These are phyloP conservation scores for Xylaria acuta DNA, from an alignment of 495 filamentous ascomycete species.

Conservation along the genomic window DNA sequence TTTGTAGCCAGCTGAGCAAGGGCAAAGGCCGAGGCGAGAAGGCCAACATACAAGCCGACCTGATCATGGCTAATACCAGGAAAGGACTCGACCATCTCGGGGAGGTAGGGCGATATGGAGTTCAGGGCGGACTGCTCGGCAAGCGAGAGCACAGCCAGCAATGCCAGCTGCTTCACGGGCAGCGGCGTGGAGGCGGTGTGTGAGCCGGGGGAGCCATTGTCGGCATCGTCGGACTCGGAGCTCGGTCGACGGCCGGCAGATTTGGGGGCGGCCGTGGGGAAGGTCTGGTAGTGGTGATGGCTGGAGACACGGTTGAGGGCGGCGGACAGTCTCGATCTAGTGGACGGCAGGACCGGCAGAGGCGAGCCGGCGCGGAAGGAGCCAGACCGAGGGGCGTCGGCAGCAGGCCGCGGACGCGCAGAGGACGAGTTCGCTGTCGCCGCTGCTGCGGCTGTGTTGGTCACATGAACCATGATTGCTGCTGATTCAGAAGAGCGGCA, in stretches of 20 bases:
- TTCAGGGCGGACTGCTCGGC: constrained; percentile 96
- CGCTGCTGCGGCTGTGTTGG: constrained; percentile 36
- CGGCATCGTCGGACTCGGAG: constrained; percentile 36
- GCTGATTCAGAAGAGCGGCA: background rate
- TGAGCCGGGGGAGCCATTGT: constrained; percentile 43
- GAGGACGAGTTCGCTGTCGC: constrained; percentile 30
- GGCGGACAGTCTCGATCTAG: constrained; percentile 32
- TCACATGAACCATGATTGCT: constrained; percentile 45
- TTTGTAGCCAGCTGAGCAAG: constrained; percentile 91
- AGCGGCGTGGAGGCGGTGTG: constrained; percentile 66
- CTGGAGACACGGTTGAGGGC: constrained; percentile 66
- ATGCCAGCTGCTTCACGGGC: constrained; percentile 79
- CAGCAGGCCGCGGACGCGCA: constrained; percentile 30
- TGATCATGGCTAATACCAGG: constrained; percentile 72
- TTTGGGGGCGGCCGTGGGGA: constrained; percentile 86
- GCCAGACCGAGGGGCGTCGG: constrained; percentile 42
- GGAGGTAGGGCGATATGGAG: constrained; percentile 94
- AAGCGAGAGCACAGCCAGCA: constrained; percentile 86
- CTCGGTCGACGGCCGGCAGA: constrained; percentile 54
- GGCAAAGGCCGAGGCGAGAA: constrained; percentile 89
- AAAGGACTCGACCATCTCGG: constrained; percentile 87
- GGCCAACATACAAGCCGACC: constrained; percentile 87
- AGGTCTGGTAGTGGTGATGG: constrained; percentile 80
- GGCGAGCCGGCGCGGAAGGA: constrained; percentile 59
- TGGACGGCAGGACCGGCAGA: constrained; percentile 39